These are phyloP conservation scores for Candida hispaniensis DNA, from an alignment of 805 yeast species.

Conservation along the genomic window DNA sequence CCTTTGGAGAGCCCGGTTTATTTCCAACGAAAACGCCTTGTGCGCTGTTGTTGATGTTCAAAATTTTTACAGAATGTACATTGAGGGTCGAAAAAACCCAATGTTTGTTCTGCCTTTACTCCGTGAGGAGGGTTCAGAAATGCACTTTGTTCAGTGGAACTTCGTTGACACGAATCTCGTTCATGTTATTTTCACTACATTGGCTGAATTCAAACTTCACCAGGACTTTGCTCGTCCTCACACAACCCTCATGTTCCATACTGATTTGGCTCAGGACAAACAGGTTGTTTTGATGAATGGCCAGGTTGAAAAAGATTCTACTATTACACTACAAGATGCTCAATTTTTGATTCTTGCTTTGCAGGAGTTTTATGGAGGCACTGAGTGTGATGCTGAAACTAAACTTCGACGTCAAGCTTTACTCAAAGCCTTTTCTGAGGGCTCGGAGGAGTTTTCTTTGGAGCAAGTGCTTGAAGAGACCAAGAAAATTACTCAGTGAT, in stretches of 20 bases:
- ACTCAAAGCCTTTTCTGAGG: slow-evolving; percentile 58
- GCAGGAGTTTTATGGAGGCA: slow-evolving; percentile 46
- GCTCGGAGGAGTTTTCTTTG: slow-evolving; percentile 53
- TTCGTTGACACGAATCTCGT: slow-evolving; percentile 74
- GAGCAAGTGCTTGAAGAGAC: slow-evolving; percentile 62
- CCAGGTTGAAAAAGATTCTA: slow-evolving; percentile 57
- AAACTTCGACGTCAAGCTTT: slow-evolving; percentile 44
- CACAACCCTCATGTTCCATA: slow-evolving; percentile 80
- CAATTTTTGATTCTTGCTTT: slow-evolving; percentile 43
- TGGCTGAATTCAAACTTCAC: slow-evolving; percentile 85
- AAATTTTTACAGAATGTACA: slow-evolving; percentile 52
- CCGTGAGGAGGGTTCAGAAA: slow-evolving; percentile 43
- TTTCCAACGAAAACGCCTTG: slow-evolving; percentile 44
- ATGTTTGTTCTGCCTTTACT: slow-evolving; percentile 87
- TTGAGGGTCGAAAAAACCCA: slow-evolving; percentile 63
- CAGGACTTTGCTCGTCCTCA: slow-evolving; percentile 91
- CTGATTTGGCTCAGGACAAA: slow-evolving; percentile 51
- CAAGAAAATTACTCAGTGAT: slow-evolving; percentile 41
- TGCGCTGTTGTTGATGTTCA: slow-evolving; percentile 51
- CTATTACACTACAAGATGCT: slow-evolving; percentile 61
- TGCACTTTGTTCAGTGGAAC: slow-evolving; percentile 91
- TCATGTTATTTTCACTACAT: slow-evolving; percentile 82
- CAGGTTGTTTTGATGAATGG: slow-evolving; percentile 79
- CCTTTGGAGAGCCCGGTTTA: slow-evolving; percentile 85
- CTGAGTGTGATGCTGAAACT: slow-evolving; percentile 27